A percentile compares a stretch with the other conserved stretches of the same genome.
phyloP scores from a whole-genome alignment of 371 early-diverging fungal species.

The Apophysomyces elegans region DNA sequence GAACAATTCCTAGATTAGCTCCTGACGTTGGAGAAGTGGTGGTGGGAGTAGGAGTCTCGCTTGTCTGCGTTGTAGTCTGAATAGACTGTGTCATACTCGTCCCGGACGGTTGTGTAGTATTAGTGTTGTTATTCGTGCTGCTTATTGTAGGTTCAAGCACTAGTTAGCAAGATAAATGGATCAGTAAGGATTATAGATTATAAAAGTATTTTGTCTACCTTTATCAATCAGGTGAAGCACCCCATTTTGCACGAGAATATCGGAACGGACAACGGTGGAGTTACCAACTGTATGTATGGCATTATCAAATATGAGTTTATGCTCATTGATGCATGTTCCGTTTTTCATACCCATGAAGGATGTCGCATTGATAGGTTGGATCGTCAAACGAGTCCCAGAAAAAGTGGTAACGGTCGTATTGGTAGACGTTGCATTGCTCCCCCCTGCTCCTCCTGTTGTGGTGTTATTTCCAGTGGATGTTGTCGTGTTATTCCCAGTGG shows the following conservation, averaged over 20 bases:
- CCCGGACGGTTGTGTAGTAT: not conserved
- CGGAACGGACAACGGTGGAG: conserved; percentile 34
- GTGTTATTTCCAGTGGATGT: not conserved
- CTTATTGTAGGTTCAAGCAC: not conserved
- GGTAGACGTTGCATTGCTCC: not conserved
- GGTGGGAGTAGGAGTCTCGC: too few relatives aligned
- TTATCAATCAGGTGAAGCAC: conserved; percentile 52
- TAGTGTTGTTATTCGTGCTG: not conserved
- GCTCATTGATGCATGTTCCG: not conserved
- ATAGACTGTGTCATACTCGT: not conserved
- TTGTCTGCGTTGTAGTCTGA: not conserved
- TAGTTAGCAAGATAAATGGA: not conserved
- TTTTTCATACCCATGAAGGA: not conserved
- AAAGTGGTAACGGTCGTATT: not conserved
- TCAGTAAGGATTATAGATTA: not conserved
- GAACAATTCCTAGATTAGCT: too few relatives aligned
- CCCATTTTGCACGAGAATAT: conserved; percentile 50
- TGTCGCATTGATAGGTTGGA: not conserved
- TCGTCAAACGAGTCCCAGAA: not conserved
- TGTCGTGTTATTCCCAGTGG: not conserved
- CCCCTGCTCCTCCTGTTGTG: not conserved
- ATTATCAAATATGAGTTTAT: not conserved
- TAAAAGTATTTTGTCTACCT: conserved; percentile 13
- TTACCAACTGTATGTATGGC: conserved; percentile 29
- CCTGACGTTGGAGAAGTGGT: too few relatives aligned